phyloP scores from a whole-genome alignment of 2,329 filamentous ascomycete genomes.

The Colletotrichum orchidophilum region DNA sequence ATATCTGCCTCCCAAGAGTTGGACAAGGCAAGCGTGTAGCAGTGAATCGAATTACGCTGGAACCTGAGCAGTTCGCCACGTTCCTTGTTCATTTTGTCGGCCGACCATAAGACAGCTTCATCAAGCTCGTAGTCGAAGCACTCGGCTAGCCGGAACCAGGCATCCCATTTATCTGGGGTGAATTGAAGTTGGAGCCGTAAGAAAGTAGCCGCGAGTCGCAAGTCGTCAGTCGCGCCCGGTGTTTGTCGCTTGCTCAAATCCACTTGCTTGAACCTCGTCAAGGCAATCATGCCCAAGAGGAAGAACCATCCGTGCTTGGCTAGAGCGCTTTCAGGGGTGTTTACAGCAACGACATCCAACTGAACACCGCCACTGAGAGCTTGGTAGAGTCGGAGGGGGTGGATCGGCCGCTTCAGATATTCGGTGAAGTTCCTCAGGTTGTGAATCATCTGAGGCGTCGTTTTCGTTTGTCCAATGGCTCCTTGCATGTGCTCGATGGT shows the following conservation, averaged over 20 bases:
- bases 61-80: slow-evolving; percentile 77
- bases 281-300: slow-evolving; percentile 84
- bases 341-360: slow-evolving; percentile 76
- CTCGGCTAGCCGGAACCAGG: slow-evolving; percentile 89
- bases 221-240: slow-evolving; percentile 82
- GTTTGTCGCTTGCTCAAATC: slow-evolving; percentile 79
- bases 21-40: slow-evolving; percentile 71
- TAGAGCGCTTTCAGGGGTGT: slow-evolving; percentile 73
- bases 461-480: slow-evolving; percentile 81
- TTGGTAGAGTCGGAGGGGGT: slow-evolving; percentile 81
- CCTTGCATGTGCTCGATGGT: slow-evolving; percentile 95
- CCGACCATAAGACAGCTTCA: slow-evolving; percentile 87
- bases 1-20: slow-evolving; percentile 59
- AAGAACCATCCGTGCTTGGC: slow-evolving; percentile 93
- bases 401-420: slow-evolving; percentile 84
- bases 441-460: slow-evolving; percentile 82
- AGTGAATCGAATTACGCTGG: slow-evolving; percentile 85
- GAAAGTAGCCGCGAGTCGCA: slow-evolving; percentile 83
- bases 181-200: slow-evolving; percentile 85
- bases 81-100: slow-evolving; percentile 90
- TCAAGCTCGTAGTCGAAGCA: slow-evolving; percentile 90
- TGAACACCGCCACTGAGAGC: slow-evolving; percentile 82
- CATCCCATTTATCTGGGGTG: slow-evolving; percentile 84
- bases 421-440: slow-evolving; percentile 86
- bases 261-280: slow-evolving; percentile 82